Conservation (phyloP, 352 stramenopile genomes). For the Pythium sp. region DNA sequence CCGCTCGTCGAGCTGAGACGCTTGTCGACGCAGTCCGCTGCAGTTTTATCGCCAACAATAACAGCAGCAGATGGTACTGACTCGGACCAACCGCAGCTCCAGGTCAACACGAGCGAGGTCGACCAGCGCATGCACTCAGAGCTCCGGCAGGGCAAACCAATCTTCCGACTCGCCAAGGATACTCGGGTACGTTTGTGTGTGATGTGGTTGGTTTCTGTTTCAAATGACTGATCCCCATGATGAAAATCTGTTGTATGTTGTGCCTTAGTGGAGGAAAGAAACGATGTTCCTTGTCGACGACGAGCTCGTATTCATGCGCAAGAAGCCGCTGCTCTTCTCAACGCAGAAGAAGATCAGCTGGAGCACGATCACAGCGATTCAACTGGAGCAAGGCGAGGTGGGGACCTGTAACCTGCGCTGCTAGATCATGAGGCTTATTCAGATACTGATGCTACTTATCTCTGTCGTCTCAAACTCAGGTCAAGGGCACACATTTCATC, state of each 20-base stretch:
- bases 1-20: background rate
- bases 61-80: constrained; percentile 5
- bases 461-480: constrained; percentile 11
- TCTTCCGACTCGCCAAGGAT: constrained; percentile 21
- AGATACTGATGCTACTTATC: no score
- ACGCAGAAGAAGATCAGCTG: constrained; percentile 32
- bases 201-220: background rate
- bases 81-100: background rate
- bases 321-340: constrained; percentile 30
- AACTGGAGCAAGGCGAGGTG: constrained; percentile 30
- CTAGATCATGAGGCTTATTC: no score
- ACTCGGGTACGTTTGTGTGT: constrained; percentile 9
- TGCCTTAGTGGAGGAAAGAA: constrained; percentile 33
- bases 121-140: constrained; percentile 12
- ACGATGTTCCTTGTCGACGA: constrained; percentile 27
- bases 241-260: no score
- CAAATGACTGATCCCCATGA: no score
- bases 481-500: constrained; percentile 35
- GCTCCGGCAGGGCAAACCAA: constrained; percentile 17
- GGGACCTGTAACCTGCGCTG: background rate
- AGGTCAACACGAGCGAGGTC: background rate
- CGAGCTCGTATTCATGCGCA: constrained; percentile 31
- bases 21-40: background rate
- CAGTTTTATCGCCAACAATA: background rate
- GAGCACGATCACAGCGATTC: constrained; percentile 29